Evolutionary conservation across 208 protist genomes (phyloP), one percentile per base, ranked within the genome.

Genomic region (Endotrypanum monterogeii): DNA sequence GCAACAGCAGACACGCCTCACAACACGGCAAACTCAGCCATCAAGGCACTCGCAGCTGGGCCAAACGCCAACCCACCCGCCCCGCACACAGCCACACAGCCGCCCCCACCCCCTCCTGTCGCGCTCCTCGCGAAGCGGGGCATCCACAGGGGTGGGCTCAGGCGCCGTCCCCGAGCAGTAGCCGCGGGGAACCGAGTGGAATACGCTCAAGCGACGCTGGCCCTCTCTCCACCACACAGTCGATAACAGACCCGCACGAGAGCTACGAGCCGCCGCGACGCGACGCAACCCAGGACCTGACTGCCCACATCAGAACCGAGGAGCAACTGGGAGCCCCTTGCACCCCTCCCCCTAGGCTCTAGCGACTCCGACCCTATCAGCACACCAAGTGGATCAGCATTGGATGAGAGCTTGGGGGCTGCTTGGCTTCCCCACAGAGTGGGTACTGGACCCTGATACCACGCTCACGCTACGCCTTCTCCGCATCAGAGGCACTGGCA

Each of bases 341-440:
- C n/a, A n/a, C n/a, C n/a, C 58, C 58, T 35, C 35, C 16, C 58
- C 41, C 9, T 46, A 46, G 41, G 58, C n/a, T 37, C 2, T 46
- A n/a, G 35, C 30, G 11, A 18, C 41, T 9, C 18, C n/a, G 58
- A 18, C 58, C 58, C 18, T 63, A 12, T n/a, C 58, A 28, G 8
- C 58, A 25, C 58, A 8, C n/a, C 8, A 46, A 16, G 30, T 46
- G 58, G 58, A 1, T 41, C 32, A 18, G 58, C 58, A 46, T 23
- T 63, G 58, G 58, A 2, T n/a, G 35, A 23, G 18, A 46, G 41
- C 3, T 46, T 63, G 39, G 58, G 35, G 58, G 58, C 58, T 63
- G 58, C 58, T 46, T 46, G 58, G 20, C 58, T 46, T 63, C 58
- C 58, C 58, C 35, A 28, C 58, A 16, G 58, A 63, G 30, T 28